Base-by-base conservation (phyloP, 768 basidiomycete species). In the Suillus lakei region DNA sequence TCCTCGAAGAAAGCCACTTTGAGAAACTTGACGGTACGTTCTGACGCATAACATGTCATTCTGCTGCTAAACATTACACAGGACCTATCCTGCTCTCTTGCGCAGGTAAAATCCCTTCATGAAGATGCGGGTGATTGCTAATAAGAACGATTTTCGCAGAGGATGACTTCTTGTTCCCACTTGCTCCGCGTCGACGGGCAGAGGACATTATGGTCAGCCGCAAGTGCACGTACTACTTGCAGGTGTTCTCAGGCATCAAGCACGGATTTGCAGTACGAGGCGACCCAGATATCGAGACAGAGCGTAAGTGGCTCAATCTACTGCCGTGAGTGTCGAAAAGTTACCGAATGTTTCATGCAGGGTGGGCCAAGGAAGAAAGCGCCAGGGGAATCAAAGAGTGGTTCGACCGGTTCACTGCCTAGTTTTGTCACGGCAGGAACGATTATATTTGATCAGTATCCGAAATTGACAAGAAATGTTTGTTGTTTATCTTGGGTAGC, bases 301-400 rank as follows among this genome's bases (percentile, higher is more conserved):
- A 73, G 46, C 70, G 73, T 73, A 53, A 18, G 73, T 66, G 7
- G 32, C 0, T 28, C 13, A 46, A 12, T 32, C 38, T 44, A 26
- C 9, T 23, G 8, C 4, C 23, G 18, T 15, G 36, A 58, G 30
- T 23, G 6, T 39, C 44, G 23, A 12, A 4, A 23, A 41, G 38
- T 21, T 7, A 28, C 30, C 34, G 28, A 50, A 13, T 13, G 8
- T 48, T 38, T 46, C 58, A 38, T 53, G 15, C 56, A 87, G 86
- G 86, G 23, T 87, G 85, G 85, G 84, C 84, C 4, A 86, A 86
- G 71, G 86, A 87, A 64, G 83, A 87, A 64, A 82, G 84, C 16
- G 85, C 85, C 2, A 77, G 81, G 3, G 81, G 82, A 32, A 77
- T 86, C 44, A 71, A 81, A 15, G 75, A 68, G 3, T 87, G 86